Conservation (phyloP, 257 asterid genomes). For the Fraxinus quadrangulata region DNA sequence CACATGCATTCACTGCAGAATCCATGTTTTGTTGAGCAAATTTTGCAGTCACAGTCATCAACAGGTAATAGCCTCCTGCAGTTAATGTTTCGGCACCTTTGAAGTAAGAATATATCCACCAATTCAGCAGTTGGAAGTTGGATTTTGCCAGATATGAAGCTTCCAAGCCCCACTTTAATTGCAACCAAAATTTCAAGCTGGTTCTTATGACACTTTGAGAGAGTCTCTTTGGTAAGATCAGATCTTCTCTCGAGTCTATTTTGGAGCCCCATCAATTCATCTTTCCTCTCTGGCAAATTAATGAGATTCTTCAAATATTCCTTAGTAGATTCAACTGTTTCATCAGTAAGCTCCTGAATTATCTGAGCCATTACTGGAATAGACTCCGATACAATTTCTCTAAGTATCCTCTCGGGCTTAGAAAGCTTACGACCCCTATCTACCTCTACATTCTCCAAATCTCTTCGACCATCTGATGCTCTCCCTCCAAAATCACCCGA, state of each 20-base stretch:
- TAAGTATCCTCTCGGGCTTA: slow-evolving; percentile 68
- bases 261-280: slow-evolving; percentile 59
- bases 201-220: slow-evolving; percentile 67
- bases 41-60: slow-evolving; percentile 84
- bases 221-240: slow-evolving; percentile 70
- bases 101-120: slow-evolving; percentile 71
- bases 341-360: slow-evolving; percentile 70
- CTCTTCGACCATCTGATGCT: slow-evolving; percentile 48
- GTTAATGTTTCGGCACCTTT: slow-evolving; percentile 72
- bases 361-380: slow-evolving; percentile 65
- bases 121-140: slow-evolving; percentile 54
- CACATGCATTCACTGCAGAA: slow-evolving; percentile 98
- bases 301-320: slow-evolving; percentile 61
- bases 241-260: slow-evolving; percentile 73
- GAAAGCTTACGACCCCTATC: slow-evolving; percentile 47
- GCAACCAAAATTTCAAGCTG: slow-evolving; percentile 80
- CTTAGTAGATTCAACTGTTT: slow-evolving; percentile 63
- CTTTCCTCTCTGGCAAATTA: slow-evolving; percentile 54
- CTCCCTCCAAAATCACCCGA: slow-evolving; percentile 59
- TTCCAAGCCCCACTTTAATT: slow-evolving; percentile 62
- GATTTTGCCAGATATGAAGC: slow-evolving; percentile 50
- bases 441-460: slow-evolving; percentile 47
- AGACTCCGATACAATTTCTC: slow-evolving; percentile 70
- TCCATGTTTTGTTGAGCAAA: slow-evolving; percentile 76
- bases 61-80: slow-evolving; percentile 77